These are phyloP conservation scores for Westerdykella sp. DNA, from an alignment of 2,329 filamentous ascomycete species.

Conservation along the genomic window DNA sequence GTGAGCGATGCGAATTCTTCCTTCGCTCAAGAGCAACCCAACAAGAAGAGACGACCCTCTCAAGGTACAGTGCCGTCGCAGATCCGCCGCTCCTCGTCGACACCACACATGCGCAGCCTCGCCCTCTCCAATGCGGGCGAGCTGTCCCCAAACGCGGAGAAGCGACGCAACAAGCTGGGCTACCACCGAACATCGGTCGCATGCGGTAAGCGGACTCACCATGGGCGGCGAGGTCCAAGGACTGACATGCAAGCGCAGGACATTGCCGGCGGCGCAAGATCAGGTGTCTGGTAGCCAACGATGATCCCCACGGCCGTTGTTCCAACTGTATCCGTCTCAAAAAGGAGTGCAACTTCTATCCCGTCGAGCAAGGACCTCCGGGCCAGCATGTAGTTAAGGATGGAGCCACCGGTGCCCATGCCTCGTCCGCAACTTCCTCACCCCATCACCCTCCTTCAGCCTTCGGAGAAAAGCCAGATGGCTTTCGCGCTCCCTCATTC, in stretches of 20 bases:
- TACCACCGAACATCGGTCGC: conserved; percentile 94
- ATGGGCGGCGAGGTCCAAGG: not conserved
- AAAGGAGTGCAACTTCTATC: conserved; percentile 89
- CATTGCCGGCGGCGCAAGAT: conserved; percentile 94
- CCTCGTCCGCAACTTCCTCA: conserved; percentile 46
- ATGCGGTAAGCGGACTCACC: conserved; percentile 66
- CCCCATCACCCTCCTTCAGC: conserved; percentile 32
- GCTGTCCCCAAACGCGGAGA: conserved; percentile 51
- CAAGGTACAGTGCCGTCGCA: conserved; percentile 37
- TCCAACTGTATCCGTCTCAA: conserved; percentile 90
- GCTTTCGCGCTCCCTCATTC: not conserved
- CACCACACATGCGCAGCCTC: conserved; percentile 43
- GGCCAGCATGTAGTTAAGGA: conserved; percentile 42
- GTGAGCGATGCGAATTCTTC: not conserved
- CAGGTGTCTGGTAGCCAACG: conserved; percentile 70
- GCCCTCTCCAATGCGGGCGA: conserved; percentile 34
- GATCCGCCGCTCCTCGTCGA: conserved; percentile 42
- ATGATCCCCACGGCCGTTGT: conserved; percentile 70
- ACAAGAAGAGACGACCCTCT: conserved; percentile 34
- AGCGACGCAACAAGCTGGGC: conserved; percentile 82
- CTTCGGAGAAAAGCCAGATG: conserved; percentile 22
- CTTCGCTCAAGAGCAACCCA: conserved; percentile 19
- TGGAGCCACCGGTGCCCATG: conserved; percentile 35
- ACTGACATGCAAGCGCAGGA: conserved; percentile 48
- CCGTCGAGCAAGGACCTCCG: conserved; percentile 67